Conservation (phyloP, 2,329 filamentous ascomycete genomes). For the Paramyrothecium roridum region DNA sequence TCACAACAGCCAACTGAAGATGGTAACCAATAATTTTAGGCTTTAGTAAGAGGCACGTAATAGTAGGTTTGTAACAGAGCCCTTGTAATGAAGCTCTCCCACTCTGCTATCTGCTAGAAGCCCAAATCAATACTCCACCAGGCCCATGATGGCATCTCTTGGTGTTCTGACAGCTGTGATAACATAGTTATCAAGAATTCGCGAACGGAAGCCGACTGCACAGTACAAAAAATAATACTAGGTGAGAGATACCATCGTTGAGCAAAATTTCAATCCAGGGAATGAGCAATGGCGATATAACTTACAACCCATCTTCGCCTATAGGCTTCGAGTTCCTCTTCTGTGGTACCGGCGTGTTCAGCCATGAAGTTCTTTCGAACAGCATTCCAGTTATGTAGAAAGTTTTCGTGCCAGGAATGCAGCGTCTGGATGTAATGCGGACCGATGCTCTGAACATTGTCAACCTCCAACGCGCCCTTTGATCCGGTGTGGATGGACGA, state of each 20-base stretch:
- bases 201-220: not conserved
- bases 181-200: not conserved
- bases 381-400: constrained; percentile 33
- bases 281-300: not conserved
- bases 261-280: not conserved
- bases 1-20: too few relatives aligned
- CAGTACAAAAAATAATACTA: constrained; percentile 1
- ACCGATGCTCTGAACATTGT: constrained; percentile 68
- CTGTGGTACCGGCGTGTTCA: constrained; percentile 53
- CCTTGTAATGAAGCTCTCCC: too few relatives aligned
- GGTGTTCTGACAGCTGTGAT: not conserved
- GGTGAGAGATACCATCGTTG: not conserved
- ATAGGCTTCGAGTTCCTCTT: constrained; percentile 64
- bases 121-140: not conserved
- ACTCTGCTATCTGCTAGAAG: too few relatives aligned
- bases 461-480: constrained; percentile 59
- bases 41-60: too few relatives aligned
- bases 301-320: constrained; percentile 67
- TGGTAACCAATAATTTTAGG: too few relatives aligned
- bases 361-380: constrained; percentile 50
- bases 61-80: too few relatives aligned
- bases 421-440: constrained; percentile 71
- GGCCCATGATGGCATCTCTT: not conserved
- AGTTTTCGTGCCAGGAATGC: constrained; percentile 65
- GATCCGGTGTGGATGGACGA: constrained; percentile 60